Conservation (phyloP, 2,329 filamentous ascomycete genomes). For the Cryphonectria japonica region DNA sequence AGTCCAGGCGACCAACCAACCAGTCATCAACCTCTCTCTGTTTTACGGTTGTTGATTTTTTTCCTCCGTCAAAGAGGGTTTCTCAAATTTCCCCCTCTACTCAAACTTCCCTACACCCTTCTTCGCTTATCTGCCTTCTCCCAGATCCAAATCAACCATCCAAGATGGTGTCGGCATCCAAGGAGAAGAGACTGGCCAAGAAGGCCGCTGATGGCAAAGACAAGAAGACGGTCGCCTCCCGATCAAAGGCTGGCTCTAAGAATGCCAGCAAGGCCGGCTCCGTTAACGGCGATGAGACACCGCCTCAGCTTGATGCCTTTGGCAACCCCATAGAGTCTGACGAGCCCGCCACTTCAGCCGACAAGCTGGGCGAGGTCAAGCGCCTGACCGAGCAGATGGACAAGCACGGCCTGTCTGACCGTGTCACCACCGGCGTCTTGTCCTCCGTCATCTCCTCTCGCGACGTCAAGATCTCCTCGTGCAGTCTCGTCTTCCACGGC, state of each 20-base stretch:
- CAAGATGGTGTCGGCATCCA: slow-evolving; percentile 70
- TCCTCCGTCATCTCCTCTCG: slow-evolving; percentile 82
- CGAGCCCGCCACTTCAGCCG: slow-evolving; percentile 69
- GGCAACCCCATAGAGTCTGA: slow-evolving; percentile 61
- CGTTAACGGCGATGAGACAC: slow-evolving; percentile 68
- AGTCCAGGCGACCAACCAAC: neutral
- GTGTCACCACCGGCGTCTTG: slow-evolving; percentile 96
- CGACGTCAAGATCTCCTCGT: slow-evolving; percentile 96
- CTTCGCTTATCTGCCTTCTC: neutral
- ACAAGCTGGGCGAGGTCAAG: slow-evolving; percentile 80
- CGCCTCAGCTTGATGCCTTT: slow-evolving; percentile 59
- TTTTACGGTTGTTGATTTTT: neutral
- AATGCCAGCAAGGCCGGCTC: slow-evolving; percentile 65
- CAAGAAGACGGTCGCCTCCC: slow-evolving; percentile 74
- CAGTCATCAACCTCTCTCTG: neutral
- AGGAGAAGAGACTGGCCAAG: slow-evolving; percentile 73
- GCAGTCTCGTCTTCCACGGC: slow-evolving; percentile 95
- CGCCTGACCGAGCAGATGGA: slow-evolving; percentile 92
- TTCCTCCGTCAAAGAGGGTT: neutral
- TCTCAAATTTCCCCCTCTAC: neutral
- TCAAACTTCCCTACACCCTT: neutral
- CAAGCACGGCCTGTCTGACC: slow-evolving; percentile 92
- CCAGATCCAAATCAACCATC: slow-evolving; percentile 3
- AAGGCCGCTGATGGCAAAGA: slow-evolving; percentile 74
- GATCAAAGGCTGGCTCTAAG: slow-evolving; percentile 70